Conservation (phyloP, 1,284 basidiomycete genomes). For the Sporisorium reilianum region DNA sequence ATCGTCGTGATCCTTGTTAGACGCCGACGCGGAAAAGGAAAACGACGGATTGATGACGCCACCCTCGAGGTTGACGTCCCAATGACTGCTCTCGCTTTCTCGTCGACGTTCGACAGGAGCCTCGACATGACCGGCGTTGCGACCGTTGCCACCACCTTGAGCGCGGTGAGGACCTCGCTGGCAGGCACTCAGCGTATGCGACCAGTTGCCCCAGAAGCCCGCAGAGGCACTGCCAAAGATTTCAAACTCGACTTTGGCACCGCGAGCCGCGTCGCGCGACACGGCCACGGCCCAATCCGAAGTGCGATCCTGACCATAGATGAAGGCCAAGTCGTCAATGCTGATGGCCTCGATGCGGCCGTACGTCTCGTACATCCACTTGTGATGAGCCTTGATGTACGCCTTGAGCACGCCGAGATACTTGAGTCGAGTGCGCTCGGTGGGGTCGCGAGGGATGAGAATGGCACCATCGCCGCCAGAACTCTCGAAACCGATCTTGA, state of each 20-base stretch:
- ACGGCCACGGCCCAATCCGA: constrained; percentile 62
- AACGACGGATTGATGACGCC: constrained; percentile 31
- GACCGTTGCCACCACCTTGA: constrained; percentile 1
- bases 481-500: constrained; percentile 54
- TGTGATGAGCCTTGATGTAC: constrained; percentile 53
- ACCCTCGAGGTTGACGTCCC: constrained; percentile 16
- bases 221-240: constrained; percentile 41
- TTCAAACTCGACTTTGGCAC: constrained; percentile 56
- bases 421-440: constrained; percentile 49
- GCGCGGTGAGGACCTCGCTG: constrained; percentile 54
- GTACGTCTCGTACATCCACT: constrained; percentile 55
- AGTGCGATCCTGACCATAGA: constrained; percentile 56
- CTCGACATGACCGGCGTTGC: constrained; percentile 14
- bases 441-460: constrained; percentile 57
- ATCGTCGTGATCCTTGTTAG: constrained; percentile 2
- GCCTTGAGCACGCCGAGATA: constrained; percentile 58
- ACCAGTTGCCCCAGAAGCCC: constrained; percentile 57
- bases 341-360: constrained; percentile 55
- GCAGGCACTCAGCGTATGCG: constrained; percentile 50
- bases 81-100: constrained; percentile 4
- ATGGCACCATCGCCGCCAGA: constrained; percentile 58
- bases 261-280: constrained; percentile 43
- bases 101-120: constrained; percentile 6
- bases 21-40: constrained; percentile 12
- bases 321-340: constrained; percentile 49